Evolutionary conservation across 768 basidiomycete genomes (phyloP).

Genomic region (Podaxis mareebaensis): DNA sequence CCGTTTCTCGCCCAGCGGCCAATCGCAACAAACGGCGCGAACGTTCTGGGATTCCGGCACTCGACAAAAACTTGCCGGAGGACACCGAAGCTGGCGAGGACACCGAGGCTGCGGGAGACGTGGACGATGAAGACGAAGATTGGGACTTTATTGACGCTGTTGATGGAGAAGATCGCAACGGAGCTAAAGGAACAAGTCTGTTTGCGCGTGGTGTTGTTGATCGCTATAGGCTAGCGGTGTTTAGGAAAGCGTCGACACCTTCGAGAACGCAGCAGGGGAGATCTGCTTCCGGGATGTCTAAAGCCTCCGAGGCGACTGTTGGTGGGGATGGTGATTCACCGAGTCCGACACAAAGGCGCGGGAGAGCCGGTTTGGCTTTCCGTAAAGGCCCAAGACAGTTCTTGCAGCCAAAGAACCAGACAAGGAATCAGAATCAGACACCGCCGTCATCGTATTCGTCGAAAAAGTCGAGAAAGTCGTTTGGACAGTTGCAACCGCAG

Average conservation of each 20-base stretch:
- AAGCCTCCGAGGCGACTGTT: conserved; percentile 45
- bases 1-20: conserved; percentile 24
- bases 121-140: conserved; percentile 75
- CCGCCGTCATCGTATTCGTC: conserved; percentile 51
- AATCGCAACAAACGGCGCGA: conserved; percentile 56
- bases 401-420: conserved; percentile 53
- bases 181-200: conserved; percentile 74
- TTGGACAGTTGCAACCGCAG: conserved; percentile 17
- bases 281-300: conserved; percentile 60
- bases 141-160: conserved; percentile 89
- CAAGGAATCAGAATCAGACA: conserved; percentile 29
- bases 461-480: conserved; percentile 40
- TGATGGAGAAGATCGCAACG: conserved; percentile 83
- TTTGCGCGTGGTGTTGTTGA: conserved; percentile 94
- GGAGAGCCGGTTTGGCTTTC: conserved; percentile 65
- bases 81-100: conserved; percentile 50
- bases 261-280: conserved; percentile 37
- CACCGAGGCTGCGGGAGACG: conserved; percentile 35
- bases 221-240: conserved; percentile 80
- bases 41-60: conserved; percentile 79
- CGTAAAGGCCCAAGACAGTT: conserved; percentile 73
- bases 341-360: conserved; percentile 60
- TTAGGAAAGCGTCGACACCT: conserved; percentile 79
- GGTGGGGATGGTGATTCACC: conserved; percentile 42
- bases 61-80: conserved; percentile 62